These are phyloP conservation scores for Teratosphaeria zuluensis DNA, from an alignment of 2,329 filamentous ascomycete genomes.

Conservation along the genomic window DNA sequence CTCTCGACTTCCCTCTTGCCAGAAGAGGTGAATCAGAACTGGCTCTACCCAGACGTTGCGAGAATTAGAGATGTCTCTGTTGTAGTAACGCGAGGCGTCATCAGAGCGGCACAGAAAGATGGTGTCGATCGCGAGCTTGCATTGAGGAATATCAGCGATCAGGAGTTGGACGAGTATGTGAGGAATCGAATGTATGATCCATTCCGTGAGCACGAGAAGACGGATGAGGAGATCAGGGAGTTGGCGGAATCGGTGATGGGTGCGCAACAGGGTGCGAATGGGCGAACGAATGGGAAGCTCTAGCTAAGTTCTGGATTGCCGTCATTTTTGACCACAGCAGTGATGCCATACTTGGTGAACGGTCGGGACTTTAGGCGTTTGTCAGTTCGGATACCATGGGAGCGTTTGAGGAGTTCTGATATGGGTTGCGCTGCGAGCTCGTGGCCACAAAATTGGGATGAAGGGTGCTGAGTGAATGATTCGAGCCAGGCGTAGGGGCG, in stretches of 20 bases:
- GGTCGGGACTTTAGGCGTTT: too few relatives aligned
- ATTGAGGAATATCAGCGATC: constrained; percentile 59
- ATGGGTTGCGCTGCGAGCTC: neutral
- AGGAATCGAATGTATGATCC: constrained; percentile 43
- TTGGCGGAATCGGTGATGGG: constrained; percentile 1
- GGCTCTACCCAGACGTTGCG: constrained; percentile 81
- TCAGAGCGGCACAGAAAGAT: constrained; percentile 78
- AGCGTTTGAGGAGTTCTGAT: neutral
- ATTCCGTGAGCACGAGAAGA: constrained; percentile 34
- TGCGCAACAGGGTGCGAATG: neutral
- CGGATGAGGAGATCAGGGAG: constrained; percentile 28
- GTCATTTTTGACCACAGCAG: too few relatives aligned
- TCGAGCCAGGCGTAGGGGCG: too few relatives aligned
- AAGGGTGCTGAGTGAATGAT: neutral
- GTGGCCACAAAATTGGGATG: neutral
- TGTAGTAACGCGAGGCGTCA: constrained; percentile 79
- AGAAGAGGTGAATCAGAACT: constrained; percentile 71
- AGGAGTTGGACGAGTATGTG: constrained; percentile 60
- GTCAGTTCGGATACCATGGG: too few relatives aligned
- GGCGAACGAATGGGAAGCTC: neutral
- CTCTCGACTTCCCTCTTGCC: constrained; percentile 68
- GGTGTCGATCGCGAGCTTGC: constrained; percentile 46
- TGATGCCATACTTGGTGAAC: too few relatives aligned
- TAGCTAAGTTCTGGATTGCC: too few relatives aligned
- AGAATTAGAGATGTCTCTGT: constrained; percentile 86